Evolutionary conservation across 2,329 filamentous ascomycete genomes (phyloP).

Genomic region (Blastomyces percursus): DNA sequence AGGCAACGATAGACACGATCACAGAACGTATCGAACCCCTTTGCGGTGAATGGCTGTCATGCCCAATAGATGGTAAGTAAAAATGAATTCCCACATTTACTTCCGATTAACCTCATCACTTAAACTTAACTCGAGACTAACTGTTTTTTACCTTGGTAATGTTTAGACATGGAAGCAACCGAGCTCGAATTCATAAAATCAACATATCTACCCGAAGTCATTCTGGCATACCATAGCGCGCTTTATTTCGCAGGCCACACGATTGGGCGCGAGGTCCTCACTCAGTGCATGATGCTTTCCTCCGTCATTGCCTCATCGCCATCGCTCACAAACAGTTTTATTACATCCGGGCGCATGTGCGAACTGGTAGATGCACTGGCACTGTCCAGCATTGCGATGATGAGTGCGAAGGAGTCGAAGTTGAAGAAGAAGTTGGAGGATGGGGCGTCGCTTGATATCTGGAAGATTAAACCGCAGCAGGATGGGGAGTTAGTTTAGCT

Average conservation of each 20-base stretch:
- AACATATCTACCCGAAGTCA: constrained; percentile 72
- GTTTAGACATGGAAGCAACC: constrained; percentile 43
- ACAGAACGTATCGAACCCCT: constrained; percentile 50
- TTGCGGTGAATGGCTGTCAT: constrained; percentile 52
- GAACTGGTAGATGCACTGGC: constrained; percentile 70
- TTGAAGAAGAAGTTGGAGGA: constrained; percentile 30
- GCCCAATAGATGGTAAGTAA: constrained; percentile 44
- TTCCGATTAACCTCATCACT: neutral
- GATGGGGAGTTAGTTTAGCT: constrained; percentile 6
- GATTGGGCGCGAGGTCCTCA: constrained; percentile 62
- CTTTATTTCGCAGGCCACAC: constrained; percentile 68
- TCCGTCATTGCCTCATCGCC: constrained; percentile 62
- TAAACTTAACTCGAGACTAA: neutral
- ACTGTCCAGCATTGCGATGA: constrained; percentile 61
- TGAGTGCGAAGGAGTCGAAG: constrained; percentile 20
- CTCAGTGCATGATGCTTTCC: constrained; percentile 80
- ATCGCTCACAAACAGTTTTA: constrained; percentile 54
- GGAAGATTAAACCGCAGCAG: constrained; percentile 17
- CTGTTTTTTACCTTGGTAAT: neutral
- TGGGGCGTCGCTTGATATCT: constrained; percentile 20
- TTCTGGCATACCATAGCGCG: constrained; percentile 72
- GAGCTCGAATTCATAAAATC: constrained; percentile 57
- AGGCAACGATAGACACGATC: constrained; percentile 43
- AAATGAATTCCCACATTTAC: neutral
- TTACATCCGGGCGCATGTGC: constrained; percentile 55